Percentiles rank a stretch among this genome's conserved stretches.
Conservation (phyloP, 78 protist species). For the Dictyostelium brefeldianum region DNA sequence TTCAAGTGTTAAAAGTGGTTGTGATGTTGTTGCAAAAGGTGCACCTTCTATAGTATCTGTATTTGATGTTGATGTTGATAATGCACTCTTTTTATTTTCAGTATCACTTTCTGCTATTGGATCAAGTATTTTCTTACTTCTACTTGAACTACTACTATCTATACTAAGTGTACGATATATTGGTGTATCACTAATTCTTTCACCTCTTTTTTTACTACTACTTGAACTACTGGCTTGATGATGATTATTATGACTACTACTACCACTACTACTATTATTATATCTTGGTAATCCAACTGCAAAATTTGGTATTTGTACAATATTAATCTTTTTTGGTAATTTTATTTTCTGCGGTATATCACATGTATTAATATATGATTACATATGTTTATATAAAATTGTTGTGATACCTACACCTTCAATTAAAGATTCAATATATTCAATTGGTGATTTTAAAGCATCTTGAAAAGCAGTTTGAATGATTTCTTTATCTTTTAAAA, state of each 20-base stretch:
- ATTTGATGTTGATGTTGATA: background rate
- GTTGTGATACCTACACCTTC: constrained; percentile 26
- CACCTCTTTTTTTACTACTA: background rate
- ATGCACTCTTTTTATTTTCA: background rate
- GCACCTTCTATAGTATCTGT: background rate
- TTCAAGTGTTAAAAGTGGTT: background rate
- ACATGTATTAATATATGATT: background rate
- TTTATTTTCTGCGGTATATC: constrained; percentile 17
- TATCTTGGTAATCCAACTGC: background rate
- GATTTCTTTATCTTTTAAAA: constrained; percentile 30
- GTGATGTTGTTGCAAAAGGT: background rate
- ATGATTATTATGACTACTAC: background rate
- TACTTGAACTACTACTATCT: background rate
- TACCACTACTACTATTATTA: background rate
- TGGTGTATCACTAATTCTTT: background rate
- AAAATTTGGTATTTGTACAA: constrained; percentile 25
- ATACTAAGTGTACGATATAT: too few species aligned
- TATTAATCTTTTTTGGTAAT: constrained; percentile 29
- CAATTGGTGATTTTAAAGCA: constrained; percentile 37
- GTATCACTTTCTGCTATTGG: background rate
- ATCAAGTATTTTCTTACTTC: background rate
- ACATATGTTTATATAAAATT: background rate
- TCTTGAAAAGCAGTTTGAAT: background rate
- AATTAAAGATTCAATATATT: constrained; percentile 34
- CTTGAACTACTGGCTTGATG: background rate